These are phyloP conservation scores for Pseudogymnoascus sp. DNA, from an alignment of 2,329 filamentous ascomycete species.

Conservation along the genomic window DNA sequence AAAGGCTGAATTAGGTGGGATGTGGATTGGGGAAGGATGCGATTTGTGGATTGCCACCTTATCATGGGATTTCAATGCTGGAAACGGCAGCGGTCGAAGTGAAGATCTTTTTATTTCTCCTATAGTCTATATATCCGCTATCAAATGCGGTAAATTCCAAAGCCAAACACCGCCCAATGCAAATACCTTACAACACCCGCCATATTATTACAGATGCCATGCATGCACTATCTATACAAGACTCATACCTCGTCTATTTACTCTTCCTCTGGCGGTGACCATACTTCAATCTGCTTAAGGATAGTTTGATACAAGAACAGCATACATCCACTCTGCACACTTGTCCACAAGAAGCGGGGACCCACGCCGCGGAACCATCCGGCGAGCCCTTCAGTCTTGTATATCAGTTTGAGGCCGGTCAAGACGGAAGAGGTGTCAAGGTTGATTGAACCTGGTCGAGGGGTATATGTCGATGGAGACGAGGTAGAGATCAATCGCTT, in stretches of 20 bases:
- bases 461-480: conserved; percentile 76
- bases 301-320: conserved; percentile 89
- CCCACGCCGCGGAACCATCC: conserved; percentile 96
- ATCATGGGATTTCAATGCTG: background rate
- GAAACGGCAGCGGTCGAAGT: background rate
- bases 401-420: conserved; percentile 79
- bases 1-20: too few species aligned
- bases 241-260: conserved; percentile 1
- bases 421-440: conserved; percentile 87
- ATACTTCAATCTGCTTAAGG: conserved; percentile 65
- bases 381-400: conserved; percentile 76
- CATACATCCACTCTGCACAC: conserved; percentile 95
- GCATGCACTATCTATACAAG: conserved; percentile 10
- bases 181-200: conserved; percentile 8
- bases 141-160: conserved; percentile 4
- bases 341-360: conserved; percentile 91
- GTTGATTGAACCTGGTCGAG: conserved; percentile 68
- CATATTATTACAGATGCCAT: conserved; percentile 2
- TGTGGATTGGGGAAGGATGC: too few species aligned
- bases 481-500: conserved; percentile 81
- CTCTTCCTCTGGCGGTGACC: conserved; percentile 20
- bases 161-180: conserved; percentile 10
- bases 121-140: conserved; percentile 11
- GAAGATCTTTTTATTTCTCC: conserved; percentile 7
- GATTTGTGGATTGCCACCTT: background rate